Conservation (phyloP, 768 basidiomycete genomes). For the Lanmaoa pseudosensibilis region DNA sequence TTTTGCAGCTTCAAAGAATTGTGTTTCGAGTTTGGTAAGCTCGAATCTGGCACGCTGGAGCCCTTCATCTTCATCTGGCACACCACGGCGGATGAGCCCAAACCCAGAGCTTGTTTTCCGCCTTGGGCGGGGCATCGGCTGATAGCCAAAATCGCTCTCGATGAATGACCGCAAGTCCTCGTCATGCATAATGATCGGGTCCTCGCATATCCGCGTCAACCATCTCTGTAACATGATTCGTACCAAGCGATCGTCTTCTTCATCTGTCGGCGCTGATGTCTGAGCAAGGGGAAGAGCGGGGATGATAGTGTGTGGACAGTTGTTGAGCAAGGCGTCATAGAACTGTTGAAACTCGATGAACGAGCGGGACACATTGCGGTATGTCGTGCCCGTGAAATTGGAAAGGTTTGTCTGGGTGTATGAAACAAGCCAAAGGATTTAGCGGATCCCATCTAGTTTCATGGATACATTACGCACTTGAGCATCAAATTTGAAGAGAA, state of each 20-base stretch:
- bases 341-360: slow-evolving; percentile 95
- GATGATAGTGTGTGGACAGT: slow-evolving; percentile 94
- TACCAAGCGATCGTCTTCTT: slow-evolving; percentile 96
- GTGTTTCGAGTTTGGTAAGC: slow-evolving; percentile 85
- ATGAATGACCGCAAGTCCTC: slow-evolving; percentile 95
- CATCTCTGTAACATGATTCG: slow-evolving; percentile 94
- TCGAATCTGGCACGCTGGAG: slow-evolving; percentile 88
- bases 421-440: background rate
- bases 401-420: slow-evolving; percentile 80
- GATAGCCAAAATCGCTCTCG: slow-evolving; percentile 97
- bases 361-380: slow-evolving; percentile 92
- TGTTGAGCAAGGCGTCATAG: slow-evolving; percentile 85
- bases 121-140: slow-evolving; percentile 74
- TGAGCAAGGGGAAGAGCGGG: slow-evolving; percentile 95
- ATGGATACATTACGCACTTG: slow-evolving; percentile 53
- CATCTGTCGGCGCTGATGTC: slow-evolving; percentile 95
- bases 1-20: slow-evolving; percentile 91
- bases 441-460: background rate
- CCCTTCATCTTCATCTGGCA: slow-evolving; percentile 94
- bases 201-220: slow-evolving; percentile 91
- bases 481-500: slow-evolving; percentile 91
- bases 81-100: slow-evolving; percentile 70
- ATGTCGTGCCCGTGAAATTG: slow-evolving; percentile 85
- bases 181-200: slow-evolving; percentile 82
- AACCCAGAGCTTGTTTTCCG: slow-evolving; percentile 76